phyloP scores from a whole-genome alignment of 1,284 basidiomycete species.

The Megacollybia platyphylla region DNA sequence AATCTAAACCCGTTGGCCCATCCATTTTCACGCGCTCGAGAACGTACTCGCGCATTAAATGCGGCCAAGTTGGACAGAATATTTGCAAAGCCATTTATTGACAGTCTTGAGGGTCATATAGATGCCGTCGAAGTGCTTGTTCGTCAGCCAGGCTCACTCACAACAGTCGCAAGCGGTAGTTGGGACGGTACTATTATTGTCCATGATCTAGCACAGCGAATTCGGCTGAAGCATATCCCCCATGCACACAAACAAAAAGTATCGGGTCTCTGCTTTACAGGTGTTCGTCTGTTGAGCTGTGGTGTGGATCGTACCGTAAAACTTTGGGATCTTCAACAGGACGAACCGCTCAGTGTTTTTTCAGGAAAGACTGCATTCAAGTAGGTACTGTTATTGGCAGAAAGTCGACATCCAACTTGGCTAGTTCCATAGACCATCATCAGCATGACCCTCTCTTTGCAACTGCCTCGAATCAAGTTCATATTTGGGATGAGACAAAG shows the following conservation, averaged over 20 bases:
- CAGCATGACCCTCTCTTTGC: constrained; percentile 81
- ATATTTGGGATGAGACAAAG: constrained; percentile 97
- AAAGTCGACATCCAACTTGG: background rate
- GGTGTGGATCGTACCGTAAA: constrained; percentile 89
- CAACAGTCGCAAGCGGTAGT: constrained; percentile 83
- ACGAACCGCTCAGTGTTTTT: constrained; percentile 60
- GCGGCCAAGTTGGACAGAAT: constrained; percentile 95
- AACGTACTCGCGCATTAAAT: constrained; percentile 89
- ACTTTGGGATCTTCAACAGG: constrained; percentile 57
- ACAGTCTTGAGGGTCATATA: constrained; percentile 82
- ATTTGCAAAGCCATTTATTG: constrained; percentile 95
- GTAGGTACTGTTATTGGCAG: constrained; percentile 24
- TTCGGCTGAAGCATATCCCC: constrained; percentile 56
- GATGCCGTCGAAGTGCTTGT: constrained; percentile 91
- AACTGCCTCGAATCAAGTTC: constrained; percentile 86
- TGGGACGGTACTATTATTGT: constrained; percentile 79
- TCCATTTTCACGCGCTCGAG: constrained; percentile 86
- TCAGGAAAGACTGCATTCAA: constrained; percentile 82
- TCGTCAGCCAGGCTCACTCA: constrained; percentile 68
- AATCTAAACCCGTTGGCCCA: constrained; percentile 93
- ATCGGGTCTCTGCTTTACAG: constrained; percentile 70
- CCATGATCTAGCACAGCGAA: constrained; percentile 41
- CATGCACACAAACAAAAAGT: constrained; percentile 90
- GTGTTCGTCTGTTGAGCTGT: constrained; percentile 73
- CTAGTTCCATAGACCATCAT: constrained; percentile 90